A percentile compares a stretch with the other conserved stretches of the same genome.
These are phyloP conservation scores for Talaromyces islandicus DNA, from an alignment of 2,329 filamentous ascomycete genomes.

Conservation along the genomic window DNA sequence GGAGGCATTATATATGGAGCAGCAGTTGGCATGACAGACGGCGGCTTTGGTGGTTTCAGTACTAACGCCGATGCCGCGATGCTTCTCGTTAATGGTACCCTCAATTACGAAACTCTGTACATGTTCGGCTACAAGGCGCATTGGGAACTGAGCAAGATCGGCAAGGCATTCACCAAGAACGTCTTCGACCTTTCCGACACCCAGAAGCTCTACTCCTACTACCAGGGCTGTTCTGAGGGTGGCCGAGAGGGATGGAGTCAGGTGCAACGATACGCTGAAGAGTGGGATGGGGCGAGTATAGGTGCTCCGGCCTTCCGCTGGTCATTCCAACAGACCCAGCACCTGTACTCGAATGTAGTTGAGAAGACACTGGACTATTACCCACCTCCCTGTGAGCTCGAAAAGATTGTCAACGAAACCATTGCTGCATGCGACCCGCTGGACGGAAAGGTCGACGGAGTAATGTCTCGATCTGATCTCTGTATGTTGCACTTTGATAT, in stretches of 20 bases:
- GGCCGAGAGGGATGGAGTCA: conserved; percentile 44
- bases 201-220: conserved; percentile 32
- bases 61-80: conserved; percentile 33
- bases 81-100: conserved; percentile 34
- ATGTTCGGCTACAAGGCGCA: conserved; percentile 48
- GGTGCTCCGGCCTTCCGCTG: conserved; percentile 42
- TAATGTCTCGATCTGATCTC: conserved; percentile 46
- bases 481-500: conserved; percentile 44
- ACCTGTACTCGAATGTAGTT: conserved; percentile 31
- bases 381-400: conserved; percentile 40
- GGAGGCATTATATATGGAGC: conserved; percentile 44
- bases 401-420: conserved; percentile 49
- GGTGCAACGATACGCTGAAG: conserved; percentile 40
- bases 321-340: conserved; percentile 35
- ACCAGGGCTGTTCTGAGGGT: conserved; percentile 47
- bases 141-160: conserved; percentile 43
- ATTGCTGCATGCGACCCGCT: conserved; percentile 51
- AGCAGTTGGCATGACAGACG: conserved; percentile 45
- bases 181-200: conserved; percentile 26
- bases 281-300: conserved; percentile 37
- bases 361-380: conserved; percentile 34
- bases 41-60: conserved; percentile 45
- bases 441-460: conserved; percentile 51
- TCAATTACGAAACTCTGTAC: conserved; percentile 46
- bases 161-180: conserved; percentile 37